Evolutionary conservation across 345 rosid species (phyloP), one percentile per base, ranked within the genome.

Genomic region (Leavenworthia alabamica): DNA sequence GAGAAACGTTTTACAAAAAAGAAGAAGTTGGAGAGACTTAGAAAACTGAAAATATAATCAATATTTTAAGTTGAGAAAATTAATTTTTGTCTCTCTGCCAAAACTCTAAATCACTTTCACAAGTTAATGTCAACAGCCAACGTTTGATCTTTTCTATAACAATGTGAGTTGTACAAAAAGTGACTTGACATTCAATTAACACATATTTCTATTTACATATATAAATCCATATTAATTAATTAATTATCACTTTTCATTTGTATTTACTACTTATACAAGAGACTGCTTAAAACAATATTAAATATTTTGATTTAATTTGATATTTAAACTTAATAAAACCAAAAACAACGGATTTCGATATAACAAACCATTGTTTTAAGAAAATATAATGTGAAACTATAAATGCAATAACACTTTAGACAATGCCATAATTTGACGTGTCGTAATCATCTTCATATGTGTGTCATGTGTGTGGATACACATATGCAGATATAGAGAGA

Each of bases 121-220:
- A 41, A 13, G 15, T 41, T 23, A 41, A 68, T 58, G 60, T 53
- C 60, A 60, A 49, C 60, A 22, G 27, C 28, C 37, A 67, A 67
- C 60, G 36, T 58, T 29, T 48, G 65, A 52, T 48, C 45, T 58
- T 48, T 58, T n/a, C 65, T 11, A 48, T 39, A 48, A 67, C 43
- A 67, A 36, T 14, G 53, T 50, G 60, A 49, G 53, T 50, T 68
- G 66, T 68, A 59, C 60, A 59, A 68, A 55, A 68, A 41, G 20
- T 43, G 66, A 59, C 66, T 50, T 3, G 15, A 59, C 60, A 68
- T 50, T 20, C 44, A 29, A 20, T 31, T 41, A 49, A 41, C 72
- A 49, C 60, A 50, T 7, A 39, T 39, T 39, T 49, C 44, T 14
- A 49, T 23, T 20, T 29, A 29, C 16, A 20, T 9, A 27, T 27